Evolutionary conservation across 2,329 filamentous ascomycete species (phyloP).

Genomic region (Microthyrium microscopicum): DNA sequence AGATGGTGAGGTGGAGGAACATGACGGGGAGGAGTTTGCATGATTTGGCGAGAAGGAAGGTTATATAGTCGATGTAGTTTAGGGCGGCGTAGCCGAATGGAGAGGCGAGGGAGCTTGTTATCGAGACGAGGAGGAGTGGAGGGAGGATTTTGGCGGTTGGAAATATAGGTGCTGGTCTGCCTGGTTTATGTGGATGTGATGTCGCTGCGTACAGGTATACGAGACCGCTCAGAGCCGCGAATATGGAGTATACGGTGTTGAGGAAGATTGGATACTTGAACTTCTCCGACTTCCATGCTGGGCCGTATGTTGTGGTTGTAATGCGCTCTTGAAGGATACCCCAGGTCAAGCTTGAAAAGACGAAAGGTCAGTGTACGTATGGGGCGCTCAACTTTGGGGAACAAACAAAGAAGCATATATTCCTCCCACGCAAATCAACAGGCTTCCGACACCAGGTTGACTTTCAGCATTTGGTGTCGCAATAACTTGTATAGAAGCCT

Average conservation of each 20-base stretch:
- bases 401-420: constrained; percentile 88
- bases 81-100: constrained; percentile 90
- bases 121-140: constrained; percentile 67
- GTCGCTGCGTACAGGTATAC: constrained; percentile 52
- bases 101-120: constrained; percentile 79
- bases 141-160: constrained; percentile 57
- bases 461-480: neutral
- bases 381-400: neutral
- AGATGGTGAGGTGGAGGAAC: constrained; percentile 86
- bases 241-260: constrained; percentile 85
- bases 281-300: constrained; percentile 42
- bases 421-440: constrained; percentile 75
- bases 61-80: constrained; percentile 92
- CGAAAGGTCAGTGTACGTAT: neutral
- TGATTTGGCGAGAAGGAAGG: constrained; percentile 90
- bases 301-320: constrained; percentile 76
- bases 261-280: constrained; percentile 92
- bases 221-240: constrained; percentile 69
- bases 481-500: too few relatives aligned
- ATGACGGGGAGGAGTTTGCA: constrained; percentile 99
- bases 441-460: constrained; percentile 13
- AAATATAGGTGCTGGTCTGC: constrained; percentile 45
- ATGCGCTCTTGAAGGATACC: constrained; percentile 93
- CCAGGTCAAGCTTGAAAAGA: constrained; percentile 72
- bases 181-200: constrained; percentile 32